Evolutionary conservation across 208 protist species (phyloP).

Genomic region (Wallacemonas sp.): DNA sequence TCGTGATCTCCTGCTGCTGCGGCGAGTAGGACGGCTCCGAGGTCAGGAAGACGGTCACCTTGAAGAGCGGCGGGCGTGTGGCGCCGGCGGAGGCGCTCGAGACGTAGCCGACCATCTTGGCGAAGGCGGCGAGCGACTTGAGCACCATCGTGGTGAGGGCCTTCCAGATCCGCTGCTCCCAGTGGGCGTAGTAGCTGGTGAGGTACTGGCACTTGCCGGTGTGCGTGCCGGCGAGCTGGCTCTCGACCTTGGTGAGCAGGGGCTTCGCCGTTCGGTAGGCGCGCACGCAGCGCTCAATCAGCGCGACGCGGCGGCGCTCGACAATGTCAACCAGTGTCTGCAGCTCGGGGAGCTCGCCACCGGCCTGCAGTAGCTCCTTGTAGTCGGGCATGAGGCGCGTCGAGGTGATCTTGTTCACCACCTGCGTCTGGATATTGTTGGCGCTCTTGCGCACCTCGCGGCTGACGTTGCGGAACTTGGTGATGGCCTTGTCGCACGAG

Average conservation of each 20-base stretch:
- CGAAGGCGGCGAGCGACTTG: slow-evolving; percentile 80
- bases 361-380: slow-evolving; percentile 73
- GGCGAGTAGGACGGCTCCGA: slow-evolving; percentile 93
- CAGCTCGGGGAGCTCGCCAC: slow-evolving; percentile 90
- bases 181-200: slow-evolving; percentile 95
- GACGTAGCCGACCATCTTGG: slow-evolving; percentile 87
- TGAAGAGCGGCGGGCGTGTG: slow-evolving; percentile 87
- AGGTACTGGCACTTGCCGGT: slow-evolving; percentile 91
- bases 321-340: slow-evolving; percentile 92
- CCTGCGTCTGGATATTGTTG: slow-evolving; percentile 91
- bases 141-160: slow-evolving; percentile 94
- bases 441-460: slow-evolving; percentile 97
- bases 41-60: slow-evolving; percentile 92
- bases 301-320: slow-evolving; percentile 77
- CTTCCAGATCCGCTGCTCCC: slow-evolving; percentile 95
- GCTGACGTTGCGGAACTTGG: slow-evolving; percentile 95
- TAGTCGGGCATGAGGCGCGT: slow-evolving; percentile 86
- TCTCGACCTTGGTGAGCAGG: slow-evolving; percentile 96
- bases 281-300: slow-evolving; percentile 86
- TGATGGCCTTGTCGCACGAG: slow-evolving; percentile 93
- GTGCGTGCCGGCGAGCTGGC: slow-evolving; percentile 90
- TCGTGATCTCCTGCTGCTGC: slow-evolving; percentile 94
- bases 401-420: slow-evolving; percentile 90
- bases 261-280: slow-evolving; percentile 95
- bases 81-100: slow-evolving; percentile 22